A percentile compares a stretch with the other conserved stretches of the same genome.
phyloP scores from a whole-genome alignment of 305 asterid species.

The Fraxinus baroniana region DNA sequence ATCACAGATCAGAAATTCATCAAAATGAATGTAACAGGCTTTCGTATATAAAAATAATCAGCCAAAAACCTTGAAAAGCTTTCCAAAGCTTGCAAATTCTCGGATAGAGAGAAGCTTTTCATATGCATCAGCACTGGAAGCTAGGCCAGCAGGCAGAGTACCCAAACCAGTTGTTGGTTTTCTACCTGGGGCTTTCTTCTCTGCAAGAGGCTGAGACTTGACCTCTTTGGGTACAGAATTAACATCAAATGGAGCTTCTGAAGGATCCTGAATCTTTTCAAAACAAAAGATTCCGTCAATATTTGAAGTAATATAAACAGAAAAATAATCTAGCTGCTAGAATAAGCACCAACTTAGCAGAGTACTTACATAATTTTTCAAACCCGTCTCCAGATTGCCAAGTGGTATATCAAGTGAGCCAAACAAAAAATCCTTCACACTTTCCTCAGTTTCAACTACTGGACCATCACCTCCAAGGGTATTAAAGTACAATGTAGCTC shows the following conservation, averaged over 20 bases:
- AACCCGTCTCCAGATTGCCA: constrained; percentile 73
- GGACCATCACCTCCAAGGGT: constrained; percentile 88
- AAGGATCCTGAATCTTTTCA: constrained; percentile 57
- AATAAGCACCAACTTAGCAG: constrained; percentile 1
- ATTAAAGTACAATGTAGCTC: constrained; percentile 89
- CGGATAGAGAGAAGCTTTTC: constrained; percentile 71
- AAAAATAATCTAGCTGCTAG: constrained; percentile 12
- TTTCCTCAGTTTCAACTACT: constrained; percentile 78
- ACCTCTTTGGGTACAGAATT: constrained; percentile 79
- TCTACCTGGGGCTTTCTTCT: constrained; percentile 83
- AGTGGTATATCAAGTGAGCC: constrained; percentile 83
- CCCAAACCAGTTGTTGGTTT: constrained; percentile 67
- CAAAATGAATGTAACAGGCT: constrained; percentile 1
- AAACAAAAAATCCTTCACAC: constrained; percentile 78
- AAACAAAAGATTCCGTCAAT: constrained; percentile 16
- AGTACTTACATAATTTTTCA: constrained; percentile 74
- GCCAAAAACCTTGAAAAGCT: constrained; percentile 79
- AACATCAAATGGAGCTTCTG: constrained; percentile 79
- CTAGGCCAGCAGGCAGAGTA: constrained; percentile 65
- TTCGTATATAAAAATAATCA: not conserved
- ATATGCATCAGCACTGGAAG: constrained; percentile 72
- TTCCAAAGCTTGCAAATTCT: constrained; percentile 74
- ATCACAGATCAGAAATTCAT: constrained; percentile 25
- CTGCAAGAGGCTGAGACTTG: constrained; percentile 59
- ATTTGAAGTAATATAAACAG: constrained; percentile 12